A percentile compares a stretch with the other conserved stretches of the same genome.
Evolutionary conservation across 2,329 filamentous ascomycete genomes (phyloP).

Genomic region (Aspergillus flavus): DNA sequence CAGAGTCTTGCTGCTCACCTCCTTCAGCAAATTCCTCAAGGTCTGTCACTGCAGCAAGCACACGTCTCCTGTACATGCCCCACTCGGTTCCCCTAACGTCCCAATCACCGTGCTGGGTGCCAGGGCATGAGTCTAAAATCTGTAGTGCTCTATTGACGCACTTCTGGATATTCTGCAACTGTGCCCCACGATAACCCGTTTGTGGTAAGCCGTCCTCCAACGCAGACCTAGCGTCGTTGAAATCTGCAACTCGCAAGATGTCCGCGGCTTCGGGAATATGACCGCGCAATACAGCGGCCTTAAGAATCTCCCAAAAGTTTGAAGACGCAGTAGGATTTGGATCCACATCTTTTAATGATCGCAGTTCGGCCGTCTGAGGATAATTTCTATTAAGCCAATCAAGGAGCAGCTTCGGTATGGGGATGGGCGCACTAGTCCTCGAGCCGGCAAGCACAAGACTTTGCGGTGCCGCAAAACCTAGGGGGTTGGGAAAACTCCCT

Average conservation of each 20-base stretch:
- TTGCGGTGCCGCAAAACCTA: slow-evolving; percentile 29
- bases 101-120: slow-evolving; percentile 68
- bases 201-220: slow-evolving; percentile 64
- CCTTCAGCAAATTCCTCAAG: slow-evolving; percentile 81
- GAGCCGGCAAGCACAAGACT: slow-evolving; percentile 33
- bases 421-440: slow-evolving; percentile 29
- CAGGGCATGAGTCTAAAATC: slow-evolving; percentile 74
- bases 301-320: slow-evolving; percentile 85
- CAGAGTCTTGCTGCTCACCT: slow-evolving; percentile 53
- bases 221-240: slow-evolving; percentile 71
- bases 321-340: slow-evolving; percentile 76
- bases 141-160: slow-evolving; percentile 70
- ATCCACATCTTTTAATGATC: slow-evolving; percentile 63
- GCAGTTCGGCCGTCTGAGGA: slow-evolving; percentile 68
- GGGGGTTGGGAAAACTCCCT: slow-evolving; percentile 24
- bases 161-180: slow-evolving; percentile 75
- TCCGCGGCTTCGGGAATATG: slow-evolving; percentile 68
- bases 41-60: slow-evolving; percentile 68
- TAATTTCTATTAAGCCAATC: slow-evolving; percentile 81
- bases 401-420: slow-evolving; percentile 76
- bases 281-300: slow-evolving; percentile 73
- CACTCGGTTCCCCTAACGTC: slow-evolving; percentile 80
- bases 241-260: slow-evolving; percentile 74
- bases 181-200: slow-evolving; percentile 70
- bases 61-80: slow-evolving; percentile 78